These are phyloP conservation scores for Penicillium sp. DNA, from an alignment of 2,329 filamentous ascomycete genomes.

Conservation along the genomic window DNA sequence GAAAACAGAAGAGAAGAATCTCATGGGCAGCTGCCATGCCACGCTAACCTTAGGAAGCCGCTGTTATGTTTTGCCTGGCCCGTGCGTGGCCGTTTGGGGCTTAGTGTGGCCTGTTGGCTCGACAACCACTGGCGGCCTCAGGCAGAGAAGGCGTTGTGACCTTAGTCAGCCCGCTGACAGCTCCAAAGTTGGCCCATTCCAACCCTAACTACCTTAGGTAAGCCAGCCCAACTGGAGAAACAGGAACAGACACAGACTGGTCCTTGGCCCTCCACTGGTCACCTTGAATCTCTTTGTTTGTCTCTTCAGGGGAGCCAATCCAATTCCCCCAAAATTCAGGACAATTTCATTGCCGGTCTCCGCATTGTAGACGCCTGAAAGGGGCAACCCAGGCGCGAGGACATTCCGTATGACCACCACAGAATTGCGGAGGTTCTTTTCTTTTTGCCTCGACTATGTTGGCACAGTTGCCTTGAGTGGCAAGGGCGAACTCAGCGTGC, in stretches of 20 bases:
- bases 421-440: background rate
- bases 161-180: constrained; percentile 14
- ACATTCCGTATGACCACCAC: constrained; percentile 16
- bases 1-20: constrained; percentile 30
- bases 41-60: constrained; percentile 41
- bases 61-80: constrained; percentile 46
- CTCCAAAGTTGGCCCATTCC: too few species aligned
- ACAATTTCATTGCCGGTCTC: background rate
- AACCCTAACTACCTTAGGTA: too few species aligned
- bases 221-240: too few species aligned
- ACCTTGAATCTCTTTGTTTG: too few species aligned
- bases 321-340: too few species aligned
- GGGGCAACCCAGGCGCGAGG: constrained; percentile 10
- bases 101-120: constrained; percentile 43
- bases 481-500: background rate
- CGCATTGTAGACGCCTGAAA: constrained; percentile 14
- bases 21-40: constrained; percentile 41
- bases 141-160: constrained; percentile 14
- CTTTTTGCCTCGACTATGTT: constrained; percentile 5
- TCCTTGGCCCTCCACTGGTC: too few species aligned
- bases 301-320: too few species aligned
- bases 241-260: too few species aligned
- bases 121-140: constrained; percentile 41
- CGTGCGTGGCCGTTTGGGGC: constrained; percentile 21
- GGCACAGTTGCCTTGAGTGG: background rate